Base-by-base conservation (phyloP, 306 rosid species). In the Cucurbita pepo region DNA sequence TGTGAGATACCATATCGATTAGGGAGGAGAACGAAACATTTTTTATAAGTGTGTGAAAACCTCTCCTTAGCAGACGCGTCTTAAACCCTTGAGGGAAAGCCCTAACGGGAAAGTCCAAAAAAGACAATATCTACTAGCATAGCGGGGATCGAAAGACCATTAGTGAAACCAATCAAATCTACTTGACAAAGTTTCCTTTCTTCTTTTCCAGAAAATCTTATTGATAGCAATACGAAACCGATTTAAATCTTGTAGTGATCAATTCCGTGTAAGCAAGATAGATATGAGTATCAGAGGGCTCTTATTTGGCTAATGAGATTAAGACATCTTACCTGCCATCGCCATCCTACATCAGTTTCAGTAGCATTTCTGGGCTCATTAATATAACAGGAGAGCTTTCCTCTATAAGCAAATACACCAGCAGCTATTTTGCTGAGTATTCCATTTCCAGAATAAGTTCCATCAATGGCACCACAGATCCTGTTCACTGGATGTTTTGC, bases 321-420 rank as follows among this genome's bases (percentile, higher is more conserved):
- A 52, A 52, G 56, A 52, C 18, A n/a, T 8, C 9, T 75, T 81
- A 90, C 97, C 97, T 90, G 95, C 96, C 97, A 92, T 38, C 8
- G 2, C 97, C 97, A 90, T 18, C 88, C 95, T 3, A 1, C 22
- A 15, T 1, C 80, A 55, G 86, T 50, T 48, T 4, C 37, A 37
- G 43, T 71, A 60, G 0, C 3, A 52, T 16, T 52, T 52, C 19
- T 52, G 18, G 83, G 88, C 41, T 3, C 55, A 62, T 79, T 83
- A 51, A 80, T 41, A 56, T 81, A 73, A 86, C 92, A 92, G 6
- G 84, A 51, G 45, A 5, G 36, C 14, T 80, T 80, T 76, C 91
- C 88, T 3, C 0, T 0, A 1, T 38, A 73, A 69, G 95, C 82
- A 69, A 81, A 78, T 18, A 90, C 52, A 19, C 95, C 96, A 19